Evolutionary conservation across 768 basidiomycete genomes (phyloP), one percentile per base, ranked within the genome.

Genomic region (Steccherinum ochraceum): DNA sequence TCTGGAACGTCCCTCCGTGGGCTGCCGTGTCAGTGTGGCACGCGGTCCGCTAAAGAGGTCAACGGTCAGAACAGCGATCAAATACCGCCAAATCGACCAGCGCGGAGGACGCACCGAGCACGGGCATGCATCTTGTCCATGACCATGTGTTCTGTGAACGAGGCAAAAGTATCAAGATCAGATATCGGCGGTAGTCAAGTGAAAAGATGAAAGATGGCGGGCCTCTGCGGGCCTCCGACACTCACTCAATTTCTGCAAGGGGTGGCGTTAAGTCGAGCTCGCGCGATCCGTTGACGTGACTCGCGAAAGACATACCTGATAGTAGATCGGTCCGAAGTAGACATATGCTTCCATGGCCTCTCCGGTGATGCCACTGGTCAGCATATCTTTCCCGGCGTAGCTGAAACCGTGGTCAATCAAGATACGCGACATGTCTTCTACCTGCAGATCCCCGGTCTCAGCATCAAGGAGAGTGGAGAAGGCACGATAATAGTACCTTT

Each of bases 71-170:
- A 45, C 26, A 18, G 11, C 25, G 5, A 43, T 12, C 20, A 19
- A 16, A 19, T n/a, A n/a, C n/a, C n/a, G n/a, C n/a, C n/a, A n/a
- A n/a, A 50, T 20, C 12, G 40, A 25, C 12, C 11, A 23, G 16
- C 39, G 24, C 24, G 19, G 23, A 21, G 18, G 21, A 13, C 39
- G 21, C 23, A 30, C 47, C 21, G 41, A 43, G 96, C 93, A 52
- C 96, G 86, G 57, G 96, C 96, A 61, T 99, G 96, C 96, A 99
- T 99, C 76, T 99, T 99, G 77, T 99, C 96, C 86, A 97, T 89
- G 46, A 98, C 95, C 95, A 98, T 98, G 72, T 95, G 94, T 74
- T 94, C 84, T 89, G 58, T 39, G n/a, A 46, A 35, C 11, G 40
- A 4, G 24, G 50, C 47, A 54, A 50, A 46, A 49, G 21, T 24